Percentiles rank a stretch among this genome's conserved stretches.
Conservation (phyloP, 768 basidiomycete genomes). For the Termitomyces sp. region DNA sequence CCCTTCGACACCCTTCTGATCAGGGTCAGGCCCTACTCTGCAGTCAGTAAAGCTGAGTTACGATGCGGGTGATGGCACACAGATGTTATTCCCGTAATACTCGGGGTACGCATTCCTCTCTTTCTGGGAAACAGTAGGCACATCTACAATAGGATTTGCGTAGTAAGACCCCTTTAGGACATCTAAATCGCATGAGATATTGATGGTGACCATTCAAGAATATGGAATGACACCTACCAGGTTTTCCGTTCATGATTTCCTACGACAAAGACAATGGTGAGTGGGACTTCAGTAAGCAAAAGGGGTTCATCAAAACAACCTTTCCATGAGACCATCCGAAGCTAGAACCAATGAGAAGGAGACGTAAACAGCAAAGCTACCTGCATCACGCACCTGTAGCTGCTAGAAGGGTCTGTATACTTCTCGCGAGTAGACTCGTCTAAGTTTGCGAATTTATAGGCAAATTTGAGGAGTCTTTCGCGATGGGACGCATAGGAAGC, state of each 20-base stretch:
- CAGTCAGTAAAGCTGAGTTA: background rate
- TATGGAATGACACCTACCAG: slow-evolving; percentile 34
- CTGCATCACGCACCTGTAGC: slow-evolving; percentile 56
- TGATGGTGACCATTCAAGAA: background rate
- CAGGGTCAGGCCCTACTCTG: slow-evolving; percentile 53
- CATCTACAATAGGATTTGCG: slow-evolving; percentile 75
- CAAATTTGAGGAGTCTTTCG: slow-evolving; percentile 65
- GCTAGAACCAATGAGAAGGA: slow-evolving; percentile 27
- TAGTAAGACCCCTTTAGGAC: slow-evolving; percentile 91
- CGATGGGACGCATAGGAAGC: slow-evolving; percentile 53
- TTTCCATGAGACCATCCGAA: slow-evolving; percentile 99
- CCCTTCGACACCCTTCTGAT: slow-evolving; percentile 57
- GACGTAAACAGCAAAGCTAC: background rate
- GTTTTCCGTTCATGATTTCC: slow-evolving; percentile 96
- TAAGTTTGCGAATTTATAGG: slow-evolving; percentile 71
- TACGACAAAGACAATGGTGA: slow-evolving; percentile 19
- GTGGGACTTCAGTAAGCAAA: background rate
- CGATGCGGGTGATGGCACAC: slow-evolving; percentile 32
- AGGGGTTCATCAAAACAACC: slow-evolving; percentile 26
- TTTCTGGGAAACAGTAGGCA: slow-evolving; percentile 50
- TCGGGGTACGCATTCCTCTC: slow-evolving; percentile 62
- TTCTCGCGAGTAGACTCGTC: slow-evolving; percentile 63
- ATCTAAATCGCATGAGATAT: slow-evolving; percentile 35
- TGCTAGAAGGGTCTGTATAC: slow-evolving; percentile 65
- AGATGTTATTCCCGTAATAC: slow-evolving; percentile 87